These are phyloP conservation scores for Fraxinus quadrangulata DNA, from an alignment of 257 asterid genomes.

Conservation along the genomic window DNA sequence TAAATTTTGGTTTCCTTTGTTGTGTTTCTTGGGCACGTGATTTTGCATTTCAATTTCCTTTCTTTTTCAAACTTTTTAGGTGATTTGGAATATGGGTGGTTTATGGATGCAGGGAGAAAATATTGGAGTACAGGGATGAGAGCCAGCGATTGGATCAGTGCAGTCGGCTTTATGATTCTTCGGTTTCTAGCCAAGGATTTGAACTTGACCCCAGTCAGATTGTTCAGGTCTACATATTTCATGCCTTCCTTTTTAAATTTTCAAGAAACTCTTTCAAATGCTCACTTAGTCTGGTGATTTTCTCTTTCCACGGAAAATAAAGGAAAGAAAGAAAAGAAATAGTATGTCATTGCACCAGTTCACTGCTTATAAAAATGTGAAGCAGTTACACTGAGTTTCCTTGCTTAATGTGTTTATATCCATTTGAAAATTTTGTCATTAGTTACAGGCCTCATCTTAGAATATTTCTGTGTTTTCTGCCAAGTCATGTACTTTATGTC, in stretches of 20 bases:
- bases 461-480: neutral
- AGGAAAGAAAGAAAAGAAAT: neutral
- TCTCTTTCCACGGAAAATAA: neutral
- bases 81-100: conserved; percentile 17
- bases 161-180: conserved; percentile 83
- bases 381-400: neutral
- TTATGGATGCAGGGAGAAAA: conserved; percentile 62
- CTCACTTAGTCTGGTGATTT: neutral
- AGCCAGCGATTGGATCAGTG: conserved; percentile 90
- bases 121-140: conserved; percentile 87
- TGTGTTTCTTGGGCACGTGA: neutral
- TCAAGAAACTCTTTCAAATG: neutral
- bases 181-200: conserved; percentile 71
- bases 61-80: neutral
- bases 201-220: conserved; percentile 85
- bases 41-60: neutral
- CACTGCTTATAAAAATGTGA: neutral
- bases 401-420: neutral
- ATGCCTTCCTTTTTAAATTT: neutral
- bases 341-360: neutral
- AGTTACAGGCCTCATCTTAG: neutral
- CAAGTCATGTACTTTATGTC: conserved; percentile 12
- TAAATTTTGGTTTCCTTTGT: conserved; percentile 28
- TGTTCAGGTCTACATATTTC: conserved; percentile 56
- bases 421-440: neutral